phyloP scores from a whole-genome alignment of 345 rosid genomes.

The Odontarrhena argentea region DNA sequence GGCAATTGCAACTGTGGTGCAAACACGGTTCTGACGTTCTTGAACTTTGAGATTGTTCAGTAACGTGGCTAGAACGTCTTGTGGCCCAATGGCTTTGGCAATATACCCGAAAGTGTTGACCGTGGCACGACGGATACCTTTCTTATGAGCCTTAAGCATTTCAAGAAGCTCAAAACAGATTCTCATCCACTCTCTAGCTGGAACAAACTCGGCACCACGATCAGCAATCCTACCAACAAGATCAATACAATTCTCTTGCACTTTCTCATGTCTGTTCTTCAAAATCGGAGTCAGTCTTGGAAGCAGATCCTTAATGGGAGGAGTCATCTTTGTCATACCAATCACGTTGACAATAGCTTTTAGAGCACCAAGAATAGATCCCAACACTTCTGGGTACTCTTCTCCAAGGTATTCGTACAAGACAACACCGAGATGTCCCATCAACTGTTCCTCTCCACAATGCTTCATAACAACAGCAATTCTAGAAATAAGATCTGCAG shows the following conservation, averaged over 20 bases:
- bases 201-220: slow-evolving; percentile 99
- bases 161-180: slow-evolving; percentile 97
- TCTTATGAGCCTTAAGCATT: slow-evolving; percentile 99
- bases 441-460: slow-evolving; percentile 94
- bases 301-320: slow-evolving; percentile 97
- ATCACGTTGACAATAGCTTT: slow-evolving; percentile 98
- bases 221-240: slow-evolving; percentile 99
- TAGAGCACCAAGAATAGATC: slow-evolving; percentile 94
- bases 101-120: slow-evolving; percentile 98
- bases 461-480: slow-evolving; percentile 99
- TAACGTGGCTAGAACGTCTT: slow-evolving; percentile 93
- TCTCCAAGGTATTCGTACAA: slow-evolving; percentile 95
- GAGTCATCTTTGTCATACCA: slow-evolving; percentile 99
- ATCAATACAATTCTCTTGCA: slow-evolving; percentile 97
- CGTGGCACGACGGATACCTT: slow-evolving; percentile 94
- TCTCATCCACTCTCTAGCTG: slow-evolving; percentile 99
- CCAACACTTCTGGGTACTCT: slow-evolving; percentile 97
- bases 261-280: slow-evolving; percentile 99
- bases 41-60: slow-evolving; percentile 98
- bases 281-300: slow-evolving; percentile 94
- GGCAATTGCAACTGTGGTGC: slow-evolving; percentile 96
- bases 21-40: slow-evolving; percentile 98
- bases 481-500: slow-evolving; percentile 96
- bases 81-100: slow-evolving; percentile 99
- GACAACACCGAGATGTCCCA: slow-evolving; percentile 99